Percentiles rank a stretch among this genome's conserved stretches.
Evolutionary conservation across 768 basidiomycete species (phyloP).

Genomic region (Tulasnella sp.): DNA sequence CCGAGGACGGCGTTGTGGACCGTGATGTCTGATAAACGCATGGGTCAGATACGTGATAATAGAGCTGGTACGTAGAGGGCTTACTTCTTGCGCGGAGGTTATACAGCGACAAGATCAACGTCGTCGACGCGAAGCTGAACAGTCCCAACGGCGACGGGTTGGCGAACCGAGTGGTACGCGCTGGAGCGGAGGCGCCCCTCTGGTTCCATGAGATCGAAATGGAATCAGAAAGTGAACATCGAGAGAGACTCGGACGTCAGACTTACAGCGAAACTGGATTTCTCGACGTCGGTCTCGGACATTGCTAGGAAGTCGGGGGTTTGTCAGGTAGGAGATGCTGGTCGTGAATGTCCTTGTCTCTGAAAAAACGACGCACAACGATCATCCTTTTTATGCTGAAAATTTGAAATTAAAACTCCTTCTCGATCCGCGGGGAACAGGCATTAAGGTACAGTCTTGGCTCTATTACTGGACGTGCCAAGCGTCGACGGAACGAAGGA

Average conservation of each 20-base stretch:
- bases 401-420: no score
- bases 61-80: not conserved
- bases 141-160: slow-evolving; percentile 66
- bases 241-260: not conserved
- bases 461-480: no score
- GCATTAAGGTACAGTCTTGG: no score
- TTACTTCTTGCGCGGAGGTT: slow-evolving; percentile 31
- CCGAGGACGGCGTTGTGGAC: slow-evolving; percentile 64
- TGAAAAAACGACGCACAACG: no score
- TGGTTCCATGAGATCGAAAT: not conserved
- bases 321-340: no score
- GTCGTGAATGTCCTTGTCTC: no score
- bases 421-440: no score
- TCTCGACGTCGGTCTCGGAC: no score
- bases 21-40: not conserved
- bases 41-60: not conserved
- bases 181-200: not conserved
- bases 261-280: no score
- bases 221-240: not conserved
- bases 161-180: slow-evolving; percentile 26
- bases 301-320: no score
- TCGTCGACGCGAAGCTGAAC: slow-evolving; percentile 75
- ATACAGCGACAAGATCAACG: slow-evolving; percentile 64
- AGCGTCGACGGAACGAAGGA: no score
- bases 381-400: no score